phyloP scores from a whole-genome alignment of 257 asterid genomes.

The Vinca minor region DNA sequence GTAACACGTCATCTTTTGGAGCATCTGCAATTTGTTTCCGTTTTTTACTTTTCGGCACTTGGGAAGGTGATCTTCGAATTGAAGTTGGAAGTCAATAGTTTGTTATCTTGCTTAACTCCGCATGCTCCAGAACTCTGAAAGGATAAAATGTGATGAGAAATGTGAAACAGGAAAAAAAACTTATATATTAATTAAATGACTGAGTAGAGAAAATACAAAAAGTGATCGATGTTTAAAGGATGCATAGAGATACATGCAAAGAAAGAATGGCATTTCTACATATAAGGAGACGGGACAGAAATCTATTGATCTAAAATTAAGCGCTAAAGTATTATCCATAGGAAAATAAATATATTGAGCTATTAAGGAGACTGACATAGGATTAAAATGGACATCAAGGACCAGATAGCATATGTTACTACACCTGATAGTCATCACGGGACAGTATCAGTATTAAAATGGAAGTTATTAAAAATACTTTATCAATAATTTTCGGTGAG shows the following conservation, averaged over 20 bases:
- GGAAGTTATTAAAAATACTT: background rate
- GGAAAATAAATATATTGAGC: background rate
- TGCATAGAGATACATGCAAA: background rate
- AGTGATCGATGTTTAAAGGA: background rate
- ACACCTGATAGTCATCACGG: background rate
- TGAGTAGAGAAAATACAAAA: background rate
- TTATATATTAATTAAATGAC: background rate
- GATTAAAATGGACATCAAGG: background rate
- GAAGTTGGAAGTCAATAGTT: conserved; percentile 34
- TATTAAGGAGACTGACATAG: background rate
- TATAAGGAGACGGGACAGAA: background rate
- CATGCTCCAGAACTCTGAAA: conserved; percentile 39
- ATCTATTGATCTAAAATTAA: background rate
- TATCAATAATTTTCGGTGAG: too few relatives aligned
- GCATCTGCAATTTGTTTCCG: conserved; percentile 20
- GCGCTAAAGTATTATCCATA: background rate
- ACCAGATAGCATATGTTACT: background rate
- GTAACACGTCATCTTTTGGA: conserved; percentile 16
- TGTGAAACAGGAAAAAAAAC: background rate
- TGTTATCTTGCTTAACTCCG: conserved; percentile 28
- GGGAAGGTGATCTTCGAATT: conserved; percentile 25
- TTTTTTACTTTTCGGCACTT: conserved; percentile 23
- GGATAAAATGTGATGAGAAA: background rate
- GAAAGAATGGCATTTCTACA: background rate
- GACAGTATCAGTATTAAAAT: background rate